A percentile compares a stretch with the other conserved stretches of the same genome.
These are phyloP conservation scores for Conoideocrella luteorostrata DNA, from an alignment of 2,329 filamentous ascomycete genomes.

Conservation along the genomic window DNA sequence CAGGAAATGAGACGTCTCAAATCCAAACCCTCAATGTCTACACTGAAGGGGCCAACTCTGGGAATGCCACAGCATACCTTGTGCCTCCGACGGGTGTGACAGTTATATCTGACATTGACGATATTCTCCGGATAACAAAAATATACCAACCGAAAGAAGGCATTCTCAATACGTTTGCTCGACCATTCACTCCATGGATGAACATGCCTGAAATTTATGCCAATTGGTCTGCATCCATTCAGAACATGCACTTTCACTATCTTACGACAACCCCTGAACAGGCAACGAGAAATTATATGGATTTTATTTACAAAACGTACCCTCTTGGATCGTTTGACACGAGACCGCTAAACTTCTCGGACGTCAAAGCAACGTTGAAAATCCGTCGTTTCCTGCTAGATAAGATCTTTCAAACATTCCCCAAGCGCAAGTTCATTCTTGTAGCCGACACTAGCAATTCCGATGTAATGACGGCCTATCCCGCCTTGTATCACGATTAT, in stretches of 20 bases:
- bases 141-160: conserved; percentile 72
- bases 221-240: conserved; percentile 63
- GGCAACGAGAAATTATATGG: conserved; percentile 70
- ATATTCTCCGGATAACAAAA: conserved; percentile 73
- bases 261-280: conserved; percentile 76
- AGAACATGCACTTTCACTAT: conserved; percentile 73
- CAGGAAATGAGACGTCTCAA: conserved; percentile 56
- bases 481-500: conserved; percentile 55
- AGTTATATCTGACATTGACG: conserved; percentile 71
- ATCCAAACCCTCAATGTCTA: conserved; percentile 66
- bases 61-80: conserved; percentile 71
- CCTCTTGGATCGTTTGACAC: conserved; percentile 73
- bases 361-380: conserved; percentile 62
- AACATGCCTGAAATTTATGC: conserved; percentile 76
- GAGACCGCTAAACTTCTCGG: conserved; percentile 72
- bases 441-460: conserved; percentile 71
- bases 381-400: conserved; percentile 65
- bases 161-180: conserved; percentile 69
- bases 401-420: conserved; percentile 70
- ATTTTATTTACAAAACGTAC: conserved; percentile 72
- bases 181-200: conserved; percentile 63
- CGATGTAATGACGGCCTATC: conserved; percentile 65
- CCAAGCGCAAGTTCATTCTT: conserved; percentile 67
- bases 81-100: conserved; percentile 66
- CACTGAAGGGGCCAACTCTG: conserved; percentile 55